phyloP scores from a whole-genome alignment of 768 basidiomycete species.

The Trametes cubensis region DNA sequence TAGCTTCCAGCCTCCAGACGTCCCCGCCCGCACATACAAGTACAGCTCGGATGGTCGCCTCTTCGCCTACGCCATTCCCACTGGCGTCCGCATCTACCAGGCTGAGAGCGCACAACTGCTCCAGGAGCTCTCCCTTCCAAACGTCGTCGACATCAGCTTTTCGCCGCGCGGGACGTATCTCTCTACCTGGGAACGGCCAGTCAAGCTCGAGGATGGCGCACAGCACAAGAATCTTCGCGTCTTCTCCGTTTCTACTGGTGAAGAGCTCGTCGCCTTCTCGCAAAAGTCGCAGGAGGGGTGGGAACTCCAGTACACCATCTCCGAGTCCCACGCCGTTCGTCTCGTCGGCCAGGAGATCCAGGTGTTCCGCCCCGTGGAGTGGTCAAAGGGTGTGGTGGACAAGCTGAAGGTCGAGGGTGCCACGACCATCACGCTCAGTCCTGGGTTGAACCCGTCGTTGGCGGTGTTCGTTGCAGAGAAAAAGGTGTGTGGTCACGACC shows the following conservation, averaged over 20 bases:
- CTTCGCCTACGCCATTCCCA: slow-evolving; percentile 81
- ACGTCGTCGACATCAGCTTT: slow-evolving; percentile 83
- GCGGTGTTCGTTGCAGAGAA: slow-evolving; percentile 94
- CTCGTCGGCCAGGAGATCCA: slow-evolving; percentile 83
- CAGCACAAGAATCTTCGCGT: slow-evolving; percentile 95
- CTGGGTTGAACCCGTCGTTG: slow-evolving; percentile 84
- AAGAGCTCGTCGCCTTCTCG: slow-evolving; percentile 83
- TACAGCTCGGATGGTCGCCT: slow-evolving; percentile 89
- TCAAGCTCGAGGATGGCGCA: slow-evolving; percentile 85
- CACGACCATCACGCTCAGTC: slow-evolving; percentile 74
- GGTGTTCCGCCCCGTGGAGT: slow-evolving; percentile 79
- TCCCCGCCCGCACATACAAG: slow-evolving; percentile 70
- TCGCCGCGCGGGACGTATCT: slow-evolving; percentile 93
- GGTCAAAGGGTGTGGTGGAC: slow-evolving; percentile 77
- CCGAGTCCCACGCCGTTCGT: slow-evolving; percentile 83
- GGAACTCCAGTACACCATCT: slow-evolving; percentile 89
- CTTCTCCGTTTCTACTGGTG: slow-evolving; percentile 83
- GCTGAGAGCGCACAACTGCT: slow-evolving; percentile 74
- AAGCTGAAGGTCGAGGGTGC: slow-evolving; percentile 85
- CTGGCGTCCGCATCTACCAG: slow-evolving; percentile 77
- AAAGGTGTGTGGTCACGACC: slow-evolving; percentile 55
- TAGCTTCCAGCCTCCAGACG: slow-evolving; percentile 68
- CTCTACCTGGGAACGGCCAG: slow-evolving; percentile 94
- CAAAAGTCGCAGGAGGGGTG: slow-evolving; percentile 93
- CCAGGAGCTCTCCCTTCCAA: slow-evolving; percentile 72